Evolutionary conservation across 495 filamentous ascomycete genomes (phyloP).

Genomic region (Poronia punctata): DNA sequence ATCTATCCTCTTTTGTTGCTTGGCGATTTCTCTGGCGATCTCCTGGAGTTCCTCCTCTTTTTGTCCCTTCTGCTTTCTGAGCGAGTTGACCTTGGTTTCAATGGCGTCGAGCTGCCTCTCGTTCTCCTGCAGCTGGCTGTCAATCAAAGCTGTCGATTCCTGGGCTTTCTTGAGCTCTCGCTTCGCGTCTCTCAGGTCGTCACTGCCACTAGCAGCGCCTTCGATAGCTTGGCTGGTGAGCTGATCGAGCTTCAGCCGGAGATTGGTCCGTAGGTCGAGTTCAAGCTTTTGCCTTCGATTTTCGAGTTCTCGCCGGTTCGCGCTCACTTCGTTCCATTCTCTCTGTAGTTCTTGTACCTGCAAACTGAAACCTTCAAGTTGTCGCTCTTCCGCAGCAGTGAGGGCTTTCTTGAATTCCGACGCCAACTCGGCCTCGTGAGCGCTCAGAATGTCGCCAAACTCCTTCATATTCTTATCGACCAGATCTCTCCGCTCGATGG

Average conservation of each 20-base stretch:
- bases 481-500: constrained; percentile 57
- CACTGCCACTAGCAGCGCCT: constrained; percentile 49
- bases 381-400: constrained; percentile 71
- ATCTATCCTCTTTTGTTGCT: constrained; percentile 84
- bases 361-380: constrained; percentile 62
- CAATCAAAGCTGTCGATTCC: constrained; percentile 54
- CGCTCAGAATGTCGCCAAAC: constrained; percentile 62
- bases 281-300: constrained; percentile 70
- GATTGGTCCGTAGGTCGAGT: constrained; percentile 76
- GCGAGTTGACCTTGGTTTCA: constrained; percentile 49
- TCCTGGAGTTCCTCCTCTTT: constrained; percentile 65
- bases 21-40: constrained; percentile 73
- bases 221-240: constrained; percentile 74
- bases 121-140: constrained; percentile 60
- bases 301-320: constrained; percentile 70
- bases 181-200: constrained; percentile 71
- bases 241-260: constrained; percentile 79
- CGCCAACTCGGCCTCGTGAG: constrained; percentile 69
- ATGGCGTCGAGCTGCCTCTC: constrained; percentile 63
- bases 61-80: constrained; percentile 58
- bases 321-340: constrained; percentile 66
- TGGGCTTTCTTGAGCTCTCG: constrained; percentile 72
- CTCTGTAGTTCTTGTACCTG: constrained; percentile 65
- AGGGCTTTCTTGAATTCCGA: constrained; percentile 91
- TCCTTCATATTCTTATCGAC: constrained; percentile 70